A percentile compares a stretch with the other conserved stretches of the same genome.
phyloP scores from a whole-genome alignment of 2,329 filamentous ascomycete species.

The Alternaria brassicae region DNA sequence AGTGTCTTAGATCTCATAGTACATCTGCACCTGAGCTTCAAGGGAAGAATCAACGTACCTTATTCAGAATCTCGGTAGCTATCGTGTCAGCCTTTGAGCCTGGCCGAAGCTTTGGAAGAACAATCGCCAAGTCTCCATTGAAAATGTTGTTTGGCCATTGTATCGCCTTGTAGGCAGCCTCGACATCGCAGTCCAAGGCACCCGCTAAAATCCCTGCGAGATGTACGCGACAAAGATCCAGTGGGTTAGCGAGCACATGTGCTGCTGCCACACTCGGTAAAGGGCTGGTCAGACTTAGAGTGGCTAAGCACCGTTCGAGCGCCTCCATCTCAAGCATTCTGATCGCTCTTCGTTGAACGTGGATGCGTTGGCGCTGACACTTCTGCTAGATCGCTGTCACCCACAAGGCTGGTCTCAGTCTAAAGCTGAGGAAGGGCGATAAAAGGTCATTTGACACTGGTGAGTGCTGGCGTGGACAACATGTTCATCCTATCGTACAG shows the following conservation, averaged over 20 bases:
- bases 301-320: slow-evolving; percentile 8
- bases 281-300: slow-evolving; percentile 4
- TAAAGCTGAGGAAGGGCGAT: background rate
- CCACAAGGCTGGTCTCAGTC: background rate
- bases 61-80: slow-evolving; percentile 28
- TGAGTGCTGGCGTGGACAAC: background rate
- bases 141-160: slow-evolving; percentile 42
- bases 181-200: slow-evolving; percentile 21
- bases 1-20: background rate
- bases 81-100: slow-evolving; percentile 29
- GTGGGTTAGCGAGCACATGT: slow-evolving; percentile 29
- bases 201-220: slow-evolving; percentile 31
- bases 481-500: background rate
- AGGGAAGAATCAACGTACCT: slow-evolving; percentile 23
- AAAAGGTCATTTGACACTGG: background rate
- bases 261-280: background rate
- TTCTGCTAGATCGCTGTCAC: background rate
- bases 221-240: slow-evolving; percentile 35
- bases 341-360: background rate
- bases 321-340: slow-evolving; percentile 9
- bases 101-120: slow-evolving; percentile 36
- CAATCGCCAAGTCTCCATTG: slow-evolving; percentile 39
- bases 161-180: slow-evolving; percentile 34
- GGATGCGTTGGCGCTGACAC: background rate
- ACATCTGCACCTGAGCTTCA: background rate